Conservation (phyloP, 179 eudicot species). For the Sideroxylon spinosum region DNA sequence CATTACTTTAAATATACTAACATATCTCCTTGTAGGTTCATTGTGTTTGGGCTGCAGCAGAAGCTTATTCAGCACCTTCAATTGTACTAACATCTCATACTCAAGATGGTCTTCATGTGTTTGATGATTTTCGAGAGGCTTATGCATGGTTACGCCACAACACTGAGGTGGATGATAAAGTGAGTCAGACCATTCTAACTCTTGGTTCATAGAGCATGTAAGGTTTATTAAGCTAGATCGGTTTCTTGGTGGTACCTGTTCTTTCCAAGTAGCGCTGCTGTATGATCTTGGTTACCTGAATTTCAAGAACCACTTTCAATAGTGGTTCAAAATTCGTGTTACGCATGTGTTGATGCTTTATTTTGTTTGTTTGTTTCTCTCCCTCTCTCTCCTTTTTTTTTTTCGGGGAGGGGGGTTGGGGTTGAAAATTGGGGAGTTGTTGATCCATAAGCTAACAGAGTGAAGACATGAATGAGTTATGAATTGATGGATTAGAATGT, state of each 20-base stretch:
- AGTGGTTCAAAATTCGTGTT: not conserved
- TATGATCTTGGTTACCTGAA: not conserved
- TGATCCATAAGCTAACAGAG: not conserved
- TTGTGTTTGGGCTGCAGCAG: conserved; percentile 99
- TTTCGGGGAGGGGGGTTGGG: no score
- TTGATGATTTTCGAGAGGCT: conserved; percentile 98
- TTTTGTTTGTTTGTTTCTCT: no score
- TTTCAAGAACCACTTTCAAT: not conserved
- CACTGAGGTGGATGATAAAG: conserved; percentile 95
- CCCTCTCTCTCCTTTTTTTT: no score
- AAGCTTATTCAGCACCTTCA: conserved; percentile 98
- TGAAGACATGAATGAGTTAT: not conserved
- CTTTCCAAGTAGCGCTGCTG: not conserved
- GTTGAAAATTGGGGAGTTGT: not conserved
- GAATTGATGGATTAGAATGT: not conserved
- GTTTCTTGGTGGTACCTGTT: not conserved
- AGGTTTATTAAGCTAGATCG: not conserved
- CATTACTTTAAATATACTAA: not conserved
- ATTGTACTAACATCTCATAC: conserved; percentile 80
- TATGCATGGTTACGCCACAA: conserved; percentile 97
- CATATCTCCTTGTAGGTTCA: conserved; percentile 50
- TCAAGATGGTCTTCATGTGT: conserved; percentile 77
- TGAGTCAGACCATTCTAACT: conserved; percentile 30
- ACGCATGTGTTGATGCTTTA: no score
- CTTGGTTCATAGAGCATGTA: not conserved